These are phyloP conservation scores for Tritrichomonas musculus DNA, from an alignment of 208 protist genomes.

Conservation along the genomic window DNA sequence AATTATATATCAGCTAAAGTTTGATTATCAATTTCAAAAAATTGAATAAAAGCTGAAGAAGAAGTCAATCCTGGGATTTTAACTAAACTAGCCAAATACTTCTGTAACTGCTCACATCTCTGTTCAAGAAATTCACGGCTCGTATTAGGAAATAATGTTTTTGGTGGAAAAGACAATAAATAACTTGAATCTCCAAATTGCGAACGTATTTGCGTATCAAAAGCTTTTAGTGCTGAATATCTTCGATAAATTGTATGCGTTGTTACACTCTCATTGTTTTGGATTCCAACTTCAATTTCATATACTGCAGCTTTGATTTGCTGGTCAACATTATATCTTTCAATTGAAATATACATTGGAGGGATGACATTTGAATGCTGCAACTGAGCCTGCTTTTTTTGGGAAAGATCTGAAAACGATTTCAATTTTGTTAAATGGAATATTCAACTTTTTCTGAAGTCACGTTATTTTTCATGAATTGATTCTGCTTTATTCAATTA, in stretches of 20 bases:
- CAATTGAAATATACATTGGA: background rate
- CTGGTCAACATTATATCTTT: background rate
- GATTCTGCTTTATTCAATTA: no score
- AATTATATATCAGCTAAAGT: no score
- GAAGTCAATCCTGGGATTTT: background rate
- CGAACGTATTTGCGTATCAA: background rate
- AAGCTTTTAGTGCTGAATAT: background rate
- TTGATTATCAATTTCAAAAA: background rate
- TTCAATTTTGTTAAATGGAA: no score
- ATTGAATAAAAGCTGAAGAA: background rate
- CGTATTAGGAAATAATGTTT: background rate
- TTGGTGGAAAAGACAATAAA: background rate
- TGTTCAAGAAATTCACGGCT: background rate
- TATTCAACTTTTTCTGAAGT: no score
- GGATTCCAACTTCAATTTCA: background rate
- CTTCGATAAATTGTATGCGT: background rate
- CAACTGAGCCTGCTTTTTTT: background rate
- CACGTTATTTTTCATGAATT: no score
- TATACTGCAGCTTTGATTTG: background rate
- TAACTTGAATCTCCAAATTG: background rate
- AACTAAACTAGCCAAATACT: background rate
- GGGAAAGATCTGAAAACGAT: background rate
- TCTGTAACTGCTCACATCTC: background rate
- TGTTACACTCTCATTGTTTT: background rate
- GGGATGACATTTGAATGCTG: background rate